phyloP scores from a whole-genome alignment of 257 asterid species.

The Galeopsis tetrahit region DNA sequence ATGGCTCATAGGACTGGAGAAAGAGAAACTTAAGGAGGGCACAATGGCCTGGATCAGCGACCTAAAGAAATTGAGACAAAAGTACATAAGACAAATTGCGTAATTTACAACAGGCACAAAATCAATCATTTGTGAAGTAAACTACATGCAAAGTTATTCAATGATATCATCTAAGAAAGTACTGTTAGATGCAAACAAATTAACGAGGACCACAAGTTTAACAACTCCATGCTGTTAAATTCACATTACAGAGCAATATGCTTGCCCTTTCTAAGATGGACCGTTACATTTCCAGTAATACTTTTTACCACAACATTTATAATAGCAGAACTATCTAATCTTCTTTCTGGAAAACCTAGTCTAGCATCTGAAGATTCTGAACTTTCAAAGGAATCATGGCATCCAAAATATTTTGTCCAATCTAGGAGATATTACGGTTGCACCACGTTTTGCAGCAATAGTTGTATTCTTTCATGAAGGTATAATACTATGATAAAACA shows the following conservation, averaged over 20 bases:
- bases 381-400: slow-evolving; percentile 19
- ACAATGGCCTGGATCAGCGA: slow-evolving; percentile 83
- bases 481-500: slow-evolving; percentile 8
- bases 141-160: slow-evolving; percentile 20
- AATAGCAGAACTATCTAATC: slow-evolving; percentile 23
- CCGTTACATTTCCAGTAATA: background rate
- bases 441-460: slow-evolving; percentile 22
- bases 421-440: slow-evolving; percentile 9
- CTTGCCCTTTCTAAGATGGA: slow-evolving; percentile 6
- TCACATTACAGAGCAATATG: slow-evolving; percentile 2
- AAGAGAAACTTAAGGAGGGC: slow-evolving; percentile 87
- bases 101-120: slow-evolving; percentile 23
- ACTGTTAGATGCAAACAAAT: slow-evolving; percentile 22
- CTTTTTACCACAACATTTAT: slow-evolving; percentile 4
- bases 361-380: slow-evolving; percentile 3
- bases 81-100: slow-evolving; percentile 28
- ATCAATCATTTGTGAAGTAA: slow-evolving; percentile 16
- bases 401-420: slow-evolving; percentile 10
- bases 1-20: slow-evolving; percentile 87
- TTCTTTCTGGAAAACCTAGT: slow-evolving; percentile 23
- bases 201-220: slow-evolving; percentile 20
- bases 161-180: slow-evolving; percentile 14
- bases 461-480: slow-evolving; percentile 18
- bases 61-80: slow-evolving; percentile 48
- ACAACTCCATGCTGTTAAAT: slow-evolving; percentile 28